Evolutionary conservation across 345 rosid genomes (phyloP).

Genomic region (Schrenkiella parvula): DNA sequence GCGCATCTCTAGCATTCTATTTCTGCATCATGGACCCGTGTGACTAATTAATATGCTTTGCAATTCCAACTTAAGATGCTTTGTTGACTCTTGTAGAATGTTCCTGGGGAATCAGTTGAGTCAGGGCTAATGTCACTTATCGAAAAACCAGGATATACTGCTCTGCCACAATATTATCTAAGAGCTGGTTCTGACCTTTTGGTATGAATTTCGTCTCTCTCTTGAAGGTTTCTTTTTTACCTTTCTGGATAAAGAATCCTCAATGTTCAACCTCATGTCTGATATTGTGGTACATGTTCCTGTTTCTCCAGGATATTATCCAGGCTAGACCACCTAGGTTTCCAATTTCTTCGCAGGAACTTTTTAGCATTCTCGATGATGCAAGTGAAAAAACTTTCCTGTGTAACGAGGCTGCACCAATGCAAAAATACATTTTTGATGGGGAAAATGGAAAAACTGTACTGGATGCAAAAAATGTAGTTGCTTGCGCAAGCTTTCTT

Average conservation of each 20-base stretch:
- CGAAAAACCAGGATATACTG: conserved; percentile 60
- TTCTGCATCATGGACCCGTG: conserved; percentile 6
- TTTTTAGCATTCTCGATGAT: conserved; percentile 83
- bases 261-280: conserved; percentile 7
- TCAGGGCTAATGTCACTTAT: conserved; percentile 55
- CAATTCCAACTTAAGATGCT: conserved; percentile 6
- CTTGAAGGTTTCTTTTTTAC: not conserved
- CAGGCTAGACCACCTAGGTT: conserved; percentile 62
- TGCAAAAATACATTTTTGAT: conserved; percentile 88
- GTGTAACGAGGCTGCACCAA: conserved; percentile 54
- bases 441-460: conserved; percentile 79
- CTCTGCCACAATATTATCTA: conserved; percentile 65
- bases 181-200: conserved; percentile 81
- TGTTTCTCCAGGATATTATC: conserved; percentile 66
- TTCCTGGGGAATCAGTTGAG: conserved; percentile 60
- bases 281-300: conserved; percentile 16
- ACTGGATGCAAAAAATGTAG: conserved; percentile 76
- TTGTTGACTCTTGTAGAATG: conserved; percentile 47
- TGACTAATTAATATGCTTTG: not conserved
- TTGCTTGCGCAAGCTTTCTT: conserved; percentile 81
- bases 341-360: conserved; percentile 71
- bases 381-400: conserved; percentile 95
- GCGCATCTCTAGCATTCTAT: not conserved
- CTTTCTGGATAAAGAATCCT: not conserved
- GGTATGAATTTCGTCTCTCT: conserved; percentile 45